Conservation (phyloP, 2,329 filamentous ascomycete genomes). For the Teratosphaeria viscida region DNA sequence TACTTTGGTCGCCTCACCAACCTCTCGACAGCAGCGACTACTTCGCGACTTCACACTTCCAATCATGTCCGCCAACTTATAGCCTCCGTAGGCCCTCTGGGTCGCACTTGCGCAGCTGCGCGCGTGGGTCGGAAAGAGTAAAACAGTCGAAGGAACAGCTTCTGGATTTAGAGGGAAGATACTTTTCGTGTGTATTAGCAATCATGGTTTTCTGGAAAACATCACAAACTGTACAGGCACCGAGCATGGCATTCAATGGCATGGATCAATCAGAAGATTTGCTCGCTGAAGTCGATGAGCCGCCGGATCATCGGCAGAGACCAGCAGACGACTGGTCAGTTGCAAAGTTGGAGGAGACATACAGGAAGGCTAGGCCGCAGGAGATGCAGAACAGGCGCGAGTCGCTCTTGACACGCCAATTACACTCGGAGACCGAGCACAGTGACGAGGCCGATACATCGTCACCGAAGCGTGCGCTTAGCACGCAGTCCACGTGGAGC, state of each 20-base stretch:
- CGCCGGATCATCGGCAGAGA: slow-evolving; percentile 54
- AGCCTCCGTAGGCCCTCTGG: slow-evolving; percentile 5
- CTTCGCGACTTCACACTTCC: neutral
- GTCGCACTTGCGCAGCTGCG: slow-evolving; percentile 2
- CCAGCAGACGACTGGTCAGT: slow-evolving; percentile 6
- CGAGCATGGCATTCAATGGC: slow-evolving; percentile 10
- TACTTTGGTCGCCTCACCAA: neutral
- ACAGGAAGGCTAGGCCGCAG: slow-evolving; percentile 38
- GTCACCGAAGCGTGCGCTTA: slow-evolving; percentile 32
- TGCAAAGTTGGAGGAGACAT: slow-evolving; percentile 24
- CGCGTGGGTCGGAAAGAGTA: neutral
- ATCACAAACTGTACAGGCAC: slow-evolving; percentile 5
- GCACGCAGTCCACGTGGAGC: slow-evolving; percentile 60
- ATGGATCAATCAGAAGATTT: slow-evolving; percentile 46
- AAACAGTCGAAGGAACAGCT: neutral
- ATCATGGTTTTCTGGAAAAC: slow-evolving; percentile 9
- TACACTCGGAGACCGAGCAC: slow-evolving; percentile 46
- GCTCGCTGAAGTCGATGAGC: slow-evolving; percentile 73
- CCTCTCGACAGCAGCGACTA: neutral
- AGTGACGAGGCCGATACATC: slow-evolving; percentile 25
- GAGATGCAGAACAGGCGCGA: slow-evolving; percentile 49
- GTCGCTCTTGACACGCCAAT: slow-evolving; percentile 78
- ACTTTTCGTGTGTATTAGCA: neutral
- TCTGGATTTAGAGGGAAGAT: neutral
- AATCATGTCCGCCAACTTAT: slow-evolving; percentile 3